Conservation (phyloP, 2,329 filamentous ascomycete genomes). For the Trichoderma hamatum region DNA sequence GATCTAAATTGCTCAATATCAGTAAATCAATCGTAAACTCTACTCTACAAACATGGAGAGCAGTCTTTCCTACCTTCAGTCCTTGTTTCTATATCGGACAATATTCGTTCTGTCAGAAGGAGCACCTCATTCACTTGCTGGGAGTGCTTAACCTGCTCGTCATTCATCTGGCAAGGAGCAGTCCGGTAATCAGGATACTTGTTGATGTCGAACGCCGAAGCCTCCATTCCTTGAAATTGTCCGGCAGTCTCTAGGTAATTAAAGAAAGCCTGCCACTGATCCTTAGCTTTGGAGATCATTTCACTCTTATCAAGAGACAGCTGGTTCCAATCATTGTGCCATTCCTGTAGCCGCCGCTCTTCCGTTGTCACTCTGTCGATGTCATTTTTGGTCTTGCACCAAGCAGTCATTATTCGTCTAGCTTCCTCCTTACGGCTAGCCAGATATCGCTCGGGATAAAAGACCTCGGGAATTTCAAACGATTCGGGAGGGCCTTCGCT, state of each 20-base stretch:
- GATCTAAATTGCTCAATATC: constrained; percentile 32
- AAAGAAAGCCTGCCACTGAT: constrained; percentile 40
- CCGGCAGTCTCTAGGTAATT: constrained; percentile 44
- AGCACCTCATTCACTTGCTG: constrained; percentile 42
- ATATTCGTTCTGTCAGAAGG: constrained; percentile 37
- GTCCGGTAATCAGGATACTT: constrained; percentile 45
- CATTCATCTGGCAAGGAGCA: constrained; percentile 43
- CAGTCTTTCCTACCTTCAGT: constrained; percentile 41
- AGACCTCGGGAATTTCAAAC: constrained; percentile 54
- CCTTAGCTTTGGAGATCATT: constrained; percentile 37
- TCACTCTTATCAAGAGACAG: constrained; percentile 37
- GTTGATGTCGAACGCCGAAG: constrained; percentile 44
- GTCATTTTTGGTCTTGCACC: constrained; percentile 39
- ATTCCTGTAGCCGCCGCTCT: constrained; percentile 36
- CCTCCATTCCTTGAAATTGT: constrained; percentile 43
- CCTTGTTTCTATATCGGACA: constrained; percentile 41
- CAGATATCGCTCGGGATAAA: constrained; percentile 60
- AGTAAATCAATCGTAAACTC: constrained; percentile 27
- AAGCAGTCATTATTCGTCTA: constrained; percentile 47
- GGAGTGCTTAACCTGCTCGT: constrained; percentile 38
- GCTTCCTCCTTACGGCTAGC: constrained; percentile 50
- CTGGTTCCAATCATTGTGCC: constrained; percentile 36
- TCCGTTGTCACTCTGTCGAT: constrained; percentile 34
- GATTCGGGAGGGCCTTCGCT: constrained; percentile 47
- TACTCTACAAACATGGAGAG: neutral